Evolutionary conservation across 2,329 filamentous ascomycete species (phyloP), one percentile per base, ranked within the genome.

Genomic region (Ophiostoma tasmaniense): DNA sequence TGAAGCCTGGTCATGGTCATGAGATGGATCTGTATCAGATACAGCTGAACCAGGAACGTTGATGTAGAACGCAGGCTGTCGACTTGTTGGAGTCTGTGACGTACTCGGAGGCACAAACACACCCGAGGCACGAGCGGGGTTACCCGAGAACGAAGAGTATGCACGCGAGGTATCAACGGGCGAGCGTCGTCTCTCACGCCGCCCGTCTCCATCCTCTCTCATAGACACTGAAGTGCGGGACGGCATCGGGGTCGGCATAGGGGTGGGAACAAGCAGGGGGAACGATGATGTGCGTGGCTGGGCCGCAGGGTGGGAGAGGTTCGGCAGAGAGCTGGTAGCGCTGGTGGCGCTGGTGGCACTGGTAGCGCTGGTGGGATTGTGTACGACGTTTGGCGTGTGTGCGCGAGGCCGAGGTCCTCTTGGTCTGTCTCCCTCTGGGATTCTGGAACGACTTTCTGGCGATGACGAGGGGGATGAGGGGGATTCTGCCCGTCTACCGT

Each of bases 381-480:
- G 71, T 17, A 75, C 73, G 25, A 75, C 71, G 50, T 76, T 78
- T 2, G 74, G 72, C 7, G 74, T 73, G 13, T 76, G 75, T 17
- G 76, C 75, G 14, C 73, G 74, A 13, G 71, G 69, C 25, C 73
- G 73, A 13, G 71, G 71, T 2, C 72, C 72, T 37, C 70, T 64
- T 20, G 72, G 72, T 13, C 71, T 67, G 25, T 72, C 72, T 6
- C 30, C 50, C 0, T 72, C 70, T 7, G 28, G n/a, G n/a, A 37
- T 20, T n/a, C 70, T 35, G 0, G 67, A 22, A 2, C 67, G 66
- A 71, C 71, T 73, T 61, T 75, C 73, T 0, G 78, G 75, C 1
- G 76, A 75, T 1, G 76, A 73, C 1, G 76, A 74, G n/a, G 74
- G 73, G 0, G 77, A 74, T 25, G 77, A 75, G 6, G 76, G 73